Conservation (phyloP, 2,329 filamentous ascomycete genomes). For the Didymella keratinophila region DNA sequence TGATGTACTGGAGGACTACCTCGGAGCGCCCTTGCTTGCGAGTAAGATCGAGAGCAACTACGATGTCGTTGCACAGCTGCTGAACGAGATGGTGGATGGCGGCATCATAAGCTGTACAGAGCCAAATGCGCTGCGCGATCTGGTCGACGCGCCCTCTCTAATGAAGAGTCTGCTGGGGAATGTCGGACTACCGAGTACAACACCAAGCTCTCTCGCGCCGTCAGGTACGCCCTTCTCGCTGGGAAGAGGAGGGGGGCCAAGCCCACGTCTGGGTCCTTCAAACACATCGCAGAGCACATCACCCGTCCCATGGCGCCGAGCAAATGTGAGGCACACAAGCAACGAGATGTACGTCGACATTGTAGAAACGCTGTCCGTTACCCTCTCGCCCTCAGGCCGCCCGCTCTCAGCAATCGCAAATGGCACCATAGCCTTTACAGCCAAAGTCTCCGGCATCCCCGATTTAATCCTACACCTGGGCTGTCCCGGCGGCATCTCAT, state of each 20-base stretch:
- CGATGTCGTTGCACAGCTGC: slow-evolving; percentile 89
- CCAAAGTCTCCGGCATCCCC: slow-evolving; percentile 92
- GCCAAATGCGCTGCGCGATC: slow-evolving; percentile 87
- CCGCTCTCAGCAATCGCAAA: slow-evolving; percentile 87
- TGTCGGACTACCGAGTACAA: slow-evolving; percentile 74
- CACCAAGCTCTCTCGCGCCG: slow-evolving; percentile 41
- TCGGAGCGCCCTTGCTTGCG: slow-evolving; percentile 85
- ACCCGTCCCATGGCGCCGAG: slow-evolving; percentile 84
- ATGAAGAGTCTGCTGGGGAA: slow-evolving; percentile 88
- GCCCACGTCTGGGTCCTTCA: slow-evolving; percentile 34
- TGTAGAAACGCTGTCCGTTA: slow-evolving; percentile 87
- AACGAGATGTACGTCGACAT: slow-evolving; percentile 98
- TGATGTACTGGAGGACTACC: slow-evolving; percentile 92
- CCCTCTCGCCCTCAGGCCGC: slow-evolving; percentile 86
- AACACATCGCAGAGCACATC: slow-evolving; percentile 49
- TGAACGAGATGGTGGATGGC: slow-evolving; percentile 96
- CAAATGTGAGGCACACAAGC: slow-evolving; percentile 92
- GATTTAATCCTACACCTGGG: slow-evolving; percentile 85
- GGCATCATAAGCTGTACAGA: slow-evolving; percentile 91
- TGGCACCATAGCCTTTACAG: slow-evolving; percentile 92
- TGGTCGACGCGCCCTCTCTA: slow-evolving; percentile 90
- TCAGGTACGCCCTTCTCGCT: slow-evolving; percentile 43
- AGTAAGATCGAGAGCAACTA: slow-evolving; percentile 89
- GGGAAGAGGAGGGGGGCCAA: slow-evolving; percentile 33
- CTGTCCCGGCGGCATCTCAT: slow-evolving; percentile 73